Evolutionary conservation across 1,284 basidiomycete genomes (phyloP), one percentile per base, ranked within the genome.

Genomic region (Abortiporus biennis): DNA sequence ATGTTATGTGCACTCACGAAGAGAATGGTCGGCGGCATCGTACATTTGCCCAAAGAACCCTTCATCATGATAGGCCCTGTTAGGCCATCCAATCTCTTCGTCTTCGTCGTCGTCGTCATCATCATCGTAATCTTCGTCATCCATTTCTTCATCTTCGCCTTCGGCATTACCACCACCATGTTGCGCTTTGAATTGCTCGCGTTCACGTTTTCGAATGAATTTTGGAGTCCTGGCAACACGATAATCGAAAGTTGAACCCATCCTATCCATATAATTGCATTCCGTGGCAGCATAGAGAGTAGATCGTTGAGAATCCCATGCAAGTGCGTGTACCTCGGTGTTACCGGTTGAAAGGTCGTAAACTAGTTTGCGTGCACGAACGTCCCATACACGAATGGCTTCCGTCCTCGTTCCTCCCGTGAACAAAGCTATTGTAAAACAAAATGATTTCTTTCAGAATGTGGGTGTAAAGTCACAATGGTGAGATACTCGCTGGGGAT

Each of bases 301-400:
- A 13, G 56, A 51, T 16, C 47, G 53, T 3, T 40, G 31, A 6
- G 47, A 45, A 47, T 68, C 62, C 67, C 67, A 70, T 1, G 54
- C 57, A 42, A 70, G 47, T 12, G 51, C 47, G 4, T 23, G 27
- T 1, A 70, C 67, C 2, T 42, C 38, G 43, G 64, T 69, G 49
- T 71, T 70, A 17, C 68, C 69, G 2, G 67, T 69, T 5, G 61
- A 52, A 19, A 71, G 58, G 41, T 69, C 67, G 53, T 68, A 70
- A 6, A 67, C 51, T 3, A 53, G 38, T 6, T 52, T 50, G 4
- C 51, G 55, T 0, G 61, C 60, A 24, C 68, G 65, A 11, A 67
- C 44, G 46, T 71, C 67, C 67, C 68, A 69, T 12, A 64, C 34
- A 25, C 57, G 62, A 48, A 69, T 58, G 16, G 47, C 43, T 43